Conservation (phyloP, 306 rosid genomes). For the Citrullus amarus region DNA sequence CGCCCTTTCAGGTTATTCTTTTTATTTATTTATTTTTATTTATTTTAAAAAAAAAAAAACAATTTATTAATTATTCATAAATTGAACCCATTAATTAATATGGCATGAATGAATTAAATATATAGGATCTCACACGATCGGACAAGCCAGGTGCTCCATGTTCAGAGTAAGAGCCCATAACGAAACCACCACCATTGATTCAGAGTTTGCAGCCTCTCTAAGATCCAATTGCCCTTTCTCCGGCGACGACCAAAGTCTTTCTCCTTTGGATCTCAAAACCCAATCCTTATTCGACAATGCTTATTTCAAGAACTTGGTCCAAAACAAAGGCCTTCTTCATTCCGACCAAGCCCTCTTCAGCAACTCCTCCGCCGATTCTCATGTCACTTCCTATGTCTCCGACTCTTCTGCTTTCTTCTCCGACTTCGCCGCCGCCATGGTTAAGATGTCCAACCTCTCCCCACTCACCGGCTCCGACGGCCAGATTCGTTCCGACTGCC, state of each 20-base stretch:
- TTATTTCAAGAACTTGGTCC: conserved; percentile 17
- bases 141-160: conserved; percentile 12
- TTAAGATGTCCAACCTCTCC: conserved; percentile 11
- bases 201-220: conserved; percentile 4
- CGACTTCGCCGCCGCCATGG: conserved; percentile 36
- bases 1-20: conserved; percentile 25
- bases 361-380: conserved; percentile 15
- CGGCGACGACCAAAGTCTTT: conserved; percentile 10
- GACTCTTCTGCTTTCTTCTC: conserved; percentile 9
- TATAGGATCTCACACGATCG: conserved; percentile 29
- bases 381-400: conserved; percentile 16
- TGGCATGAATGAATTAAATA: too few species aligned
- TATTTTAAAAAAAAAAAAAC: too few species aligned
- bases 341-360: conserved; percentile 26
- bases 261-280: neutral
- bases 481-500: conserved; percentile 9
- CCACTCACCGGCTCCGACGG: conserved; percentile 4
- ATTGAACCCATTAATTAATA: too few species aligned
- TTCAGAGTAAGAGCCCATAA: conserved; percentile 23
- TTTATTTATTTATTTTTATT: neutral
- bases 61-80: too few species aligned
- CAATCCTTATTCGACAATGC: neutral
- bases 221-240: conserved; percentile 18
- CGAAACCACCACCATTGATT: conserved; percentile 24
- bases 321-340: conserved; percentile 7